phyloP scores from a whole-genome alignment of 2,329 filamentous ascomycete species.

The Monosporascus sp. region DNA sequence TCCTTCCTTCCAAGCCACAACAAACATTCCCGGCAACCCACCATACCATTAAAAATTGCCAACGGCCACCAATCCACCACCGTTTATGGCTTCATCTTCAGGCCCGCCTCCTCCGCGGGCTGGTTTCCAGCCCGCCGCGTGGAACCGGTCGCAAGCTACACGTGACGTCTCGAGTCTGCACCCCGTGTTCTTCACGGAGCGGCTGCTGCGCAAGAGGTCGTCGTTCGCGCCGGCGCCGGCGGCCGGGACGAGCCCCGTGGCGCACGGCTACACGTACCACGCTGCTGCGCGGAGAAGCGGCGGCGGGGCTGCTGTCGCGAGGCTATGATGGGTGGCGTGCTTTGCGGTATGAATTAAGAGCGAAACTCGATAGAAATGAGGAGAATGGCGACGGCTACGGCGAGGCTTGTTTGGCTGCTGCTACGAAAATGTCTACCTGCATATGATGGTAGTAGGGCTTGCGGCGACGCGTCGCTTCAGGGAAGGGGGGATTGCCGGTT shows the following conservation, averaged over 20 bases:
- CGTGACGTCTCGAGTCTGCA: constrained; percentile 55
- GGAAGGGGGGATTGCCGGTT: too few species aligned
- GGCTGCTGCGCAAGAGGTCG: constrained; percentile 43
- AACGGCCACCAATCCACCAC: too few species aligned
- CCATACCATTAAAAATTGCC: too few species aligned
- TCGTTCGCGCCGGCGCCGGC: constrained; percentile 32
- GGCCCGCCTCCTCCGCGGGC: background rate
- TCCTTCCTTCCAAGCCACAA: too few species aligned
- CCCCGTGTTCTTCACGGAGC: constrained; percentile 70
- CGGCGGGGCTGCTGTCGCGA: constrained; percentile 24
- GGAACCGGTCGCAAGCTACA: constrained; percentile 1
- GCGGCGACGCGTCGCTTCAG: too few species aligned
- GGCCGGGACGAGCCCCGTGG: constrained; percentile 42
- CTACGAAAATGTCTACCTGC: too few species aligned
- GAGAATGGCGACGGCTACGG: too few species aligned
- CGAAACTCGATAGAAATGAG: too few species aligned
- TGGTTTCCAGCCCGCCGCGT: background rate
- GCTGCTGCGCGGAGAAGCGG: constrained; percentile 23
- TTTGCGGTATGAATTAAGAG: too few species aligned
- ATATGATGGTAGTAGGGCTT: too few species aligned
- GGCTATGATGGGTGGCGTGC: constrained; percentile 27
- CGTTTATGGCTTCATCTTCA: background rate
- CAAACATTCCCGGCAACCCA: too few species aligned
- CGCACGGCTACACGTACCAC: constrained; percentile 56
- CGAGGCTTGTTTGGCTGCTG: too few species aligned